These are phyloP conservation scores for Chaetomiaceae sp. DNA, from an alignment of 2,329 filamentous ascomycete genomes.

Conservation along the genomic window DNA sequence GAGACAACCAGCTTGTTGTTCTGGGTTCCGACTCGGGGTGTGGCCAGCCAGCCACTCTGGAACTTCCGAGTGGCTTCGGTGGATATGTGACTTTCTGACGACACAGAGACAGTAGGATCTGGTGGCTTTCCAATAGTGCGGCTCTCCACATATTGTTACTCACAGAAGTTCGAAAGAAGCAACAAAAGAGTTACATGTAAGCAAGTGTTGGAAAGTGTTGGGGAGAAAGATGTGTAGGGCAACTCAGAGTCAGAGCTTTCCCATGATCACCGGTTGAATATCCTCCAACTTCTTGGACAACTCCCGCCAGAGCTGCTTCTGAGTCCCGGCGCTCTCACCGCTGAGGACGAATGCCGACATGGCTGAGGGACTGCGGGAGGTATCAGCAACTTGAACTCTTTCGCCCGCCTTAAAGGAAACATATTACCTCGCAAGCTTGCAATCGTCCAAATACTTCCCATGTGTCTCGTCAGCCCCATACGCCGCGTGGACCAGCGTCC, in stretches of 20 bases:
- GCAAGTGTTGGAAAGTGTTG: no score
- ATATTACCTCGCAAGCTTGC: slow-evolving; percentile 12
- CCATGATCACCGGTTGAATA: slow-evolving; percentile 11
- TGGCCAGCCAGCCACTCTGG: no score
- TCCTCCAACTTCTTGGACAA: slow-evolving; percentile 14
- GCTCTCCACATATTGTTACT: no score
- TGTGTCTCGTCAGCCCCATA: slow-evolving; percentile 9
- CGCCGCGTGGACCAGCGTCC: slow-evolving; percentile 8
- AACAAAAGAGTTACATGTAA: neutral
- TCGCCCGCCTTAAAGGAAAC: neutral
- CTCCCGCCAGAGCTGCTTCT: slow-evolving; percentile 19
- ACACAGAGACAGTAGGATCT: no score
- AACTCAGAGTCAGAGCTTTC: slow-evolving; percentile 1
- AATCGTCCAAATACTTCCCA: slow-evolving; percentile 16
- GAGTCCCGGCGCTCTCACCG: slow-evolving; percentile 4
- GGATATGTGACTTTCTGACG: no score
- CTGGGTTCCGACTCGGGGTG: no score
- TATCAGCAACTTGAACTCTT: neutral
- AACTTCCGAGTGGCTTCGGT: no score
- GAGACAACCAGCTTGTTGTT: no score
- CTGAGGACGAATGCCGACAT: slow-evolving; percentile 16
- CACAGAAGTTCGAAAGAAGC: no score
- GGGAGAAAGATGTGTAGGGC: no score
- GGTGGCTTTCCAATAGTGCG: no score
- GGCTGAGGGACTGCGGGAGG: neutral